phyloP scores from a whole-genome alignment of 371 early-diverging fungal species.

The Mortierella sp. region DNA sequence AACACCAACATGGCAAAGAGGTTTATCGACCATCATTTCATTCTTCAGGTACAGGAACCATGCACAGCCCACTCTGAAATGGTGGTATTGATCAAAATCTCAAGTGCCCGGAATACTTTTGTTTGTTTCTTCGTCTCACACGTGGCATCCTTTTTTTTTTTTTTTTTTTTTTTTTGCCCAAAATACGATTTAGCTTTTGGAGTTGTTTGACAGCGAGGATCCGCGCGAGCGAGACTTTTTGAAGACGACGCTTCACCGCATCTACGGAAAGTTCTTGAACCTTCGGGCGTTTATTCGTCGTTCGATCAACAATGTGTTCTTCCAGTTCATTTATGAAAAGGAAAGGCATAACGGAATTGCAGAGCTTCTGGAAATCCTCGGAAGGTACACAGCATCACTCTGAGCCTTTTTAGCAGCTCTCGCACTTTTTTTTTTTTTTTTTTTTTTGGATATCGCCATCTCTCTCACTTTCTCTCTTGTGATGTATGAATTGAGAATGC shows the following conservation, averaged over 20 bases:
- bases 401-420: background rate
- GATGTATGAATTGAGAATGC: background rate
- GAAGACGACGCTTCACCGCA: constrained; percentile 96
- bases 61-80: too few species aligned
- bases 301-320: constrained; percentile 97
- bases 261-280: constrained; percentile 97
- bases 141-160: background rate
- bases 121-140: background rate
- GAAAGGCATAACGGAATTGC: constrained; percentile 97
- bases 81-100: too few species aligned
- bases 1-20: constrained; percentile 94
- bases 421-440: background rate
- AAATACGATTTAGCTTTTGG: constrained; percentile 73
- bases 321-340: constrained; percentile 96
- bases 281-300: constrained; percentile 94
- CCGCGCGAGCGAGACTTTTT: constrained; percentile 97
- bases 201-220: constrained; percentile 97
- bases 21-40: constrained; percentile 94
- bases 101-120: background rate
- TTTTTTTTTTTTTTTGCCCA: background rate
- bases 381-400: constrained; percentile 65
- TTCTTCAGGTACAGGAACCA: constrained; percentile 72
- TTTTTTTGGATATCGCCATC: background rate
- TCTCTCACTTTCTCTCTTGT: background rate
- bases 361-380: constrained; percentile 96